phyloP scores from a whole-genome alignment of 1,139 yeast species.

The Suhomyces yuchorum region DNA sequence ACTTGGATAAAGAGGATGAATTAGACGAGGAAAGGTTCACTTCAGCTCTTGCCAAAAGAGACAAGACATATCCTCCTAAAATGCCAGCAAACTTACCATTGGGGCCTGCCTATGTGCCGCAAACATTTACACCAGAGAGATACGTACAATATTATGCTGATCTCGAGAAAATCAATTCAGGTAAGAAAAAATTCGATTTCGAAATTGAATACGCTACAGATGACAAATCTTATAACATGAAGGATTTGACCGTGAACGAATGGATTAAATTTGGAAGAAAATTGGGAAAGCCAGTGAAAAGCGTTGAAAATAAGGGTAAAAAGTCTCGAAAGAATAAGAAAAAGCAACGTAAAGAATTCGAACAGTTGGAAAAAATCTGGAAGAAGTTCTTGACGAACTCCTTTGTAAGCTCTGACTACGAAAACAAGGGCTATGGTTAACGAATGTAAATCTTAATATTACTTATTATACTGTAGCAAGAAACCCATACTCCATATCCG shows the following conservation, averaged over 20 bases:
- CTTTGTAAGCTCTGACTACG: slow-evolving; percentile 66
- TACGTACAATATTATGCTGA: slow-evolving; percentile 76
- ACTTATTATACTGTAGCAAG: neutral
- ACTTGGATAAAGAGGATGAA: slow-evolving; percentile 17
- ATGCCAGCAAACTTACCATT: slow-evolving; percentile 55
- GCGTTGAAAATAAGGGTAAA: slow-evolving; percentile 15
- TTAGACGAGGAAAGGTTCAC: slow-evolving; percentile 18
- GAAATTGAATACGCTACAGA: slow-evolving; percentile 73
- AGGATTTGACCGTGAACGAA: slow-evolving; percentile 57
- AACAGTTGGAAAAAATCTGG: slow-evolving; percentile 42
- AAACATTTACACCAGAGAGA: slow-evolving; percentile 68
- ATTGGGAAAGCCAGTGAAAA: slow-evolving; percentile 46
- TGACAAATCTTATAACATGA: slow-evolving; percentile 56
- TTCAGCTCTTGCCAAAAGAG: slow-evolving; percentile 29
- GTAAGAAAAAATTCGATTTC: slow-evolving; percentile 52
- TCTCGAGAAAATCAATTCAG: slow-evolving; percentile 51
- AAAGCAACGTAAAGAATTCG: slow-evolving; percentile 13
- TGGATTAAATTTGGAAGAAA: slow-evolving; percentile 61
- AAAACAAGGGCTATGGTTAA: slow-evolving; percentile 42
- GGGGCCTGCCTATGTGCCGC: slow-evolving; percentile 79
- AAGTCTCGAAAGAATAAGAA: slow-evolving; percentile 17
- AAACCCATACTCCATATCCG: too few relatives aligned
- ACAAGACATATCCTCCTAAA: slow-evolving; percentile 66
- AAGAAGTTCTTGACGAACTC: slow-evolving; percentile 48
- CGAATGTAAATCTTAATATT: neutral